These are phyloP conservation scores for Calonectria multiphialidica DNA, from an alignment of 2,329 filamentous ascomycete species.

Conservation along the genomic window DNA sequence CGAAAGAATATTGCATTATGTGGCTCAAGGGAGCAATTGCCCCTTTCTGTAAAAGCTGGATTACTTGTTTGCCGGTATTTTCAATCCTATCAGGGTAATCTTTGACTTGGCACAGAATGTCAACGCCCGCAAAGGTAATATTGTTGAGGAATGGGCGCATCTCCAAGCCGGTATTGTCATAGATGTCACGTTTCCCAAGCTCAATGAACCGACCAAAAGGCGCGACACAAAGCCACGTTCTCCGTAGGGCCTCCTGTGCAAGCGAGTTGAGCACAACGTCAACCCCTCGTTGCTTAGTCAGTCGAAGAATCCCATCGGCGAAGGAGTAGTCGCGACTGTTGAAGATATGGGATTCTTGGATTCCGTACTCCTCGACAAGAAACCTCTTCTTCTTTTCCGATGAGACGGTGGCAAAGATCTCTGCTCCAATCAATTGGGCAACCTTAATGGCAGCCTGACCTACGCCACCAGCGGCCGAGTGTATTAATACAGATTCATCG, in stretches of 20 bases:
- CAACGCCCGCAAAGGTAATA: not conserved
- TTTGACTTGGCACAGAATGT: not conserved
- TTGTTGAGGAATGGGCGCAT: slow-evolving; percentile 39
- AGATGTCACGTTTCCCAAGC: not conserved
- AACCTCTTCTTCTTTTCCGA: not conserved
- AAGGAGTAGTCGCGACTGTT: not conserved
- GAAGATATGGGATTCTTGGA: not conserved
- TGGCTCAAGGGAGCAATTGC: not conserved
- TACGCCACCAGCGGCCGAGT: not conserved
- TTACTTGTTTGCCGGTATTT: not conserved
- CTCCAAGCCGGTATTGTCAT: not conserved
- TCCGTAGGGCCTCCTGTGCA: not conserved
- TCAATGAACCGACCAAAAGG: not conserved
- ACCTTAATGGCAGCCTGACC: not conserved
- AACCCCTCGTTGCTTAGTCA: not conserved
- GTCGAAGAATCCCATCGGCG: not conserved
- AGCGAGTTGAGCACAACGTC: not conserved
- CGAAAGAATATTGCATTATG: not conserved
- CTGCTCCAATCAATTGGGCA: not conserved
- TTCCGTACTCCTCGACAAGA: not conserved
- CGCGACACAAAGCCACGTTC: not conserved
- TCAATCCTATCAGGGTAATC: not conserved
- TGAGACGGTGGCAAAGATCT: not conserved
- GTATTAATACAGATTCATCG: not conserved
- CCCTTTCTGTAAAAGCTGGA: not conserved